Evolutionary conservation across 2,329 filamentous ascomycete species (phyloP).

Genomic region (Epichloe amarillans): DNA sequence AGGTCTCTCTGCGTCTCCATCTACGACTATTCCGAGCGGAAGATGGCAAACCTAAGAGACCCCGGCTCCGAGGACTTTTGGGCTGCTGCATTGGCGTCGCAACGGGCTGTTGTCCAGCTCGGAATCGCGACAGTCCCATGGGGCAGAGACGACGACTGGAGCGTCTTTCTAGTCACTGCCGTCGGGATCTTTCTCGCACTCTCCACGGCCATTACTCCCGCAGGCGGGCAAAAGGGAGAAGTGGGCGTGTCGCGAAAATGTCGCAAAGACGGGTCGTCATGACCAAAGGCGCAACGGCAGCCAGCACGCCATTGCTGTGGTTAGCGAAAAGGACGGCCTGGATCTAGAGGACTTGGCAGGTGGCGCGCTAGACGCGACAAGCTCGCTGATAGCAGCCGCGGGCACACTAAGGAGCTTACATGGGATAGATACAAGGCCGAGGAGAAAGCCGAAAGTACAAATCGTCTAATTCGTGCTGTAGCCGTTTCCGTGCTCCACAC

Average conservation of each 20-base stretch:
- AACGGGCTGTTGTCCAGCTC: constrained; percentile 17
- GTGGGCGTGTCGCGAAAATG: constrained; percentile 21
- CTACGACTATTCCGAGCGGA: constrained; percentile 8
- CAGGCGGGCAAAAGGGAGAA: constrained; percentile 31
- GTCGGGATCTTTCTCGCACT: constrained; percentile 24
- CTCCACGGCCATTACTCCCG: constrained; percentile 18
- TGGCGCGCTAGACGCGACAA: not conserved
- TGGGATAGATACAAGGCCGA: too few relatives aligned
- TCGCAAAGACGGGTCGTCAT: constrained; percentile 19
- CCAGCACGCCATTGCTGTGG: constrained; percentile 26
- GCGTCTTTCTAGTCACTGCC: constrained; percentile 25
- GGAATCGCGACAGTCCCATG: constrained; percentile 22
- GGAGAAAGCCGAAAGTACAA: too few relatives aligned
- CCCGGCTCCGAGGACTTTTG: constrained; percentile 11
- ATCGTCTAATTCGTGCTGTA: too few relatives aligned
- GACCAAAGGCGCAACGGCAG: constrained; percentile 27
- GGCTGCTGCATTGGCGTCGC: constrained; percentile 16
- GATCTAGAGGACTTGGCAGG: constrained; percentile 28
- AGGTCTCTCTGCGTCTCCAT: constrained; percentile 16
- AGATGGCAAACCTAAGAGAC: not conserved
- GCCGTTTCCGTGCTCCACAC: too few relatives aligned
- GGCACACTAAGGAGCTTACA: too few relatives aligned
- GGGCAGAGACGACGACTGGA: constrained; percentile 21
- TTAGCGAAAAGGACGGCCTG: constrained; percentile 19
- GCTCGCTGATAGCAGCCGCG: too few relatives aligned